Conservation (phyloP, 2,329 filamentous ascomycete genomes). For the Fragosphaeria purpurea region DNA sequence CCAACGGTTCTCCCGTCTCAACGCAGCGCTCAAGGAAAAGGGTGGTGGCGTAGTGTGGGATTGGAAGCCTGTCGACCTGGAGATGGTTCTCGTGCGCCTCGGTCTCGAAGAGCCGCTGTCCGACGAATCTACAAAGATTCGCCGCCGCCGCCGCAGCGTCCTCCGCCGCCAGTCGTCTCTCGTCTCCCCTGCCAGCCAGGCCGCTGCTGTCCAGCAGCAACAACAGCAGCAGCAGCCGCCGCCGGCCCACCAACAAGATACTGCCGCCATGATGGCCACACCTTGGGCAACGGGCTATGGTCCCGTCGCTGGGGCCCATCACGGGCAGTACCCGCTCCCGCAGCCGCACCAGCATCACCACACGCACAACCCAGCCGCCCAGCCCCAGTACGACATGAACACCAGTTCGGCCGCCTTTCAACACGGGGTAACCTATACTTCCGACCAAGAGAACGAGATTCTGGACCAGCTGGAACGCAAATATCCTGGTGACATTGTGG, state of each 20-base stretch:
- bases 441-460: constrained; percentile 9
- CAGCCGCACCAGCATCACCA: too few species aligned
- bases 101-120: constrained; percentile 36
- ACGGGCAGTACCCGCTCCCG: too few species aligned
- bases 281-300: too few species aligned
- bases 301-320: too few species aligned
- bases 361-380: too few species aligned
- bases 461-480: constrained; percentile 11
- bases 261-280: too few species aligned
- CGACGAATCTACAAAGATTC: constrained; percentile 28
- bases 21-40: constrained; percentile 35
- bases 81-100: constrained; percentile 38
- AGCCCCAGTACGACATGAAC: too few species aligned
- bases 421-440: background rate
- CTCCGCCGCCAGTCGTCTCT: constrained; percentile 5
- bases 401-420: too few species aligned
- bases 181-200: too few species aligned
- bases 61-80: constrained; percentile 40
- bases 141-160: constrained; percentile 31
- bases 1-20: constrained; percentile 31
- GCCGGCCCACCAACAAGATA: too few species aligned
- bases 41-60: constrained; percentile 41
- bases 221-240: too few species aligned
- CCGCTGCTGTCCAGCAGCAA: too few species aligned
- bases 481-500: constrained; percentile 8